These are phyloP conservation scores for Corylus heterophylla DNA, from an alignment of 306 rosid genomes.

Conservation along the genomic window DNA sequence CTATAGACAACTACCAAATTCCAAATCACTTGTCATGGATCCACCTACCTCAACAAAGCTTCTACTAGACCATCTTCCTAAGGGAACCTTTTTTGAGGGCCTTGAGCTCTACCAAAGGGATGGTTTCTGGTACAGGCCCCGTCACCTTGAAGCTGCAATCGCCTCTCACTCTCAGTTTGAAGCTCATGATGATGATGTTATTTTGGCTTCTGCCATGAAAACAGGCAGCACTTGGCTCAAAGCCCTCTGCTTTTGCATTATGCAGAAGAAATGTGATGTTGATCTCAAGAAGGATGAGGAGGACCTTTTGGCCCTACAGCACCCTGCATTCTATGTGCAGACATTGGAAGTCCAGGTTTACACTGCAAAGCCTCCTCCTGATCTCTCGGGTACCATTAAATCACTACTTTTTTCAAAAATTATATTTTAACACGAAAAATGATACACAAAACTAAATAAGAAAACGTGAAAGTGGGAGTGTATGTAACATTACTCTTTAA, in stretches of 20 bases:
- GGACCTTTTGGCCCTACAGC: conserved; percentile 18
- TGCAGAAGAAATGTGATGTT: not conserved
- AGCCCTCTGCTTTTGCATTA: conserved; percentile 20
- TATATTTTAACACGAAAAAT: too few relatives aligned
- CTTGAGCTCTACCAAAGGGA: conserved; percentile 17
- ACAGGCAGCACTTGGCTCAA: conserved; percentile 34
- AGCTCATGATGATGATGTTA: conserved; percentile 18
- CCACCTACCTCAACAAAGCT: not conserved
- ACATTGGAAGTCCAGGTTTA: conserved; percentile 25
- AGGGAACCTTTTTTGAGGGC: conserved; percentile 14
- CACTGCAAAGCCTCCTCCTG: conserved; percentile 7
- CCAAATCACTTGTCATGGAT: not conserved
- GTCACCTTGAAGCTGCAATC: conserved; percentile 5
- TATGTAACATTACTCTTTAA: too few relatives aligned
- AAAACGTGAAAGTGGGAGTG: too few relatives aligned
- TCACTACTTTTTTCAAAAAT: too few relatives aligned
- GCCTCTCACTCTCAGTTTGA: conserved; percentile 6
- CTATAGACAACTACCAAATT: too few relatives aligned
- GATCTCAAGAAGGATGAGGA: conserved; percentile 1
- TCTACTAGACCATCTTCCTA: conserved; percentile 8
- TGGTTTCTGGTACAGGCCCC: conserved; percentile 27
- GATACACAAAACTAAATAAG: too few relatives aligned
- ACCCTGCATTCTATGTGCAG: conserved; percentile 21
- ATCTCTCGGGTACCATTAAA: not conserved
- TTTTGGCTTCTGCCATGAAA: conserved; percentile 28